A percentile compares a stretch with the other conserved stretches of the same genome.
Conservation (phyloP, 2,329 filamentous ascomycete species). For the Coniella lustricola region DNA sequence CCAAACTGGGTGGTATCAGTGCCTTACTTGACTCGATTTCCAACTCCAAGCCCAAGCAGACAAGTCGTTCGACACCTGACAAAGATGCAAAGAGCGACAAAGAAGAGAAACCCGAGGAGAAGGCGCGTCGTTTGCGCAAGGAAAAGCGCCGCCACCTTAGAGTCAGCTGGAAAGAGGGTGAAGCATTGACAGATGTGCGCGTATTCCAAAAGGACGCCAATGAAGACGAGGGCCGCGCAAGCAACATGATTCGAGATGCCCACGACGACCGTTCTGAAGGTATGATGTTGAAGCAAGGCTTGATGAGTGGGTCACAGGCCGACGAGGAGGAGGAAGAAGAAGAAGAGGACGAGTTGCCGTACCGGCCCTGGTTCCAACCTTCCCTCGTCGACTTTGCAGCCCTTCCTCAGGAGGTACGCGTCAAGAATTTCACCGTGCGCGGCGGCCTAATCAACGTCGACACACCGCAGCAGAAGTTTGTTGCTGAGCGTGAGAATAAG, state of each 20-base stretch:
- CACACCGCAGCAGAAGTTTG: conserved; percentile 49
- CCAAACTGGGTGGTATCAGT: conserved; percentile 33
- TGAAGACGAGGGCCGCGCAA: conserved; percentile 61
- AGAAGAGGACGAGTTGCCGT: conserved; percentile 41
- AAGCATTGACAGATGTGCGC: conserved; percentile 58
- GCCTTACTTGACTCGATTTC: conserved; percentile 45
- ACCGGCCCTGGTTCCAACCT: conserved; percentile 47
- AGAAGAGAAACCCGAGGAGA: conserved; percentile 60
- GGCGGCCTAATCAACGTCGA: conserved; percentile 44
- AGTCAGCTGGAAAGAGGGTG: conserved; percentile 64
- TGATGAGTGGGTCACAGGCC: conserved; percentile 24
- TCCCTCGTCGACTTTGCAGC: conserved; percentile 38
- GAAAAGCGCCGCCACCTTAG: conserved; percentile 63
- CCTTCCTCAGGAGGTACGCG: conserved; percentile 38
- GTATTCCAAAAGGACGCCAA: conserved; percentile 66
- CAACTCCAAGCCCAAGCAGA: conserved; percentile 34
- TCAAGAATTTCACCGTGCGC: conserved; percentile 45
- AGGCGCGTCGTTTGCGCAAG: conserved; percentile 61
- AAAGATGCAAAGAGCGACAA: conserved; percentile 13
- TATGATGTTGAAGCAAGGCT: conserved; percentile 55
- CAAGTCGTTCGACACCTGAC: conserved; percentile 14
- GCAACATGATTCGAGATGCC: conserved; percentile 64
- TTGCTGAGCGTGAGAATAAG: conserved; percentile 49
- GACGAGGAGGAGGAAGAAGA: conserved; percentile 51
- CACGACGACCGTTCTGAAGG: conserved; percentile 68